phyloP scores from a whole-genome alignment of 192 early-diverging fungal species.

The Rhizoclosmatium globosum region DNA sequence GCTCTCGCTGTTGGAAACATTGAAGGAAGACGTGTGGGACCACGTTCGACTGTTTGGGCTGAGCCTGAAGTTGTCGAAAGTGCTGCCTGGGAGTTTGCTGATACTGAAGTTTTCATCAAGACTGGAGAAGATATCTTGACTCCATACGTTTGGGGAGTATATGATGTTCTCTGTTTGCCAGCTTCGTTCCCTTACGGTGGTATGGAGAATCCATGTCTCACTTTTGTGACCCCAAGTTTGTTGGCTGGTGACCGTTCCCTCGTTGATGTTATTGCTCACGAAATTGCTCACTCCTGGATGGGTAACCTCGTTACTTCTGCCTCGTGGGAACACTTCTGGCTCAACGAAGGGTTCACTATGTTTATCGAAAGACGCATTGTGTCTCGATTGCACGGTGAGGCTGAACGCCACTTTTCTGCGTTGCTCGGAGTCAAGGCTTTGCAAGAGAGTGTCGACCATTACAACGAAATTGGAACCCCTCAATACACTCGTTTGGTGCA shows the following conservation, averaged over 20 bases:
- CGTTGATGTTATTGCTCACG: constrained; percentile 95
- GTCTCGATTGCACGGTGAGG: constrained; percentile 80
- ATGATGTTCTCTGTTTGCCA: constrained; percentile 64
- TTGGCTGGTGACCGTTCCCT: constrained; percentile 93
- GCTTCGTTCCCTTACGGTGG: constrained; percentile 84
- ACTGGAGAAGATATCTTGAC: constrained; percentile 73
- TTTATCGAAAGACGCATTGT: constrained; percentile 94
- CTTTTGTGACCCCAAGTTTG: constrained; percentile 97
- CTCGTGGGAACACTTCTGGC: constrained; percentile 76
- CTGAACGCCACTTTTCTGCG: constrained; percentile 80
- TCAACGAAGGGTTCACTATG: constrained; percentile 95
- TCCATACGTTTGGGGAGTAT: constrained; percentile 93
- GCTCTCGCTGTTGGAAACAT: constrained; percentile 95
- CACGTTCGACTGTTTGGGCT: constrained; percentile 94
- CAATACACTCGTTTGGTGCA: constrained; percentile 70
- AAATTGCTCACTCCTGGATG: constrained; percentile 90
- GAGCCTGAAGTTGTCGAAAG: constrained; percentile 90
- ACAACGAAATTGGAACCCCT: constrained; percentile 44
- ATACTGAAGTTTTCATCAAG: constrained; percentile 62
- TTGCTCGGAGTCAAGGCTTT: constrained; percentile 85
- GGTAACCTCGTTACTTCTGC: constrained; percentile 55
- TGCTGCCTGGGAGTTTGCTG: constrained; percentile 94
- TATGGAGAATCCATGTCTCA: constrained; percentile 98
- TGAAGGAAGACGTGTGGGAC: constrained; percentile 81
- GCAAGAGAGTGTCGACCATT: constrained; percentile 61